Base-by-base conservation (phyloP, 1,284 basidiomycete genomes). In the Naganishia sp. region DNA sequence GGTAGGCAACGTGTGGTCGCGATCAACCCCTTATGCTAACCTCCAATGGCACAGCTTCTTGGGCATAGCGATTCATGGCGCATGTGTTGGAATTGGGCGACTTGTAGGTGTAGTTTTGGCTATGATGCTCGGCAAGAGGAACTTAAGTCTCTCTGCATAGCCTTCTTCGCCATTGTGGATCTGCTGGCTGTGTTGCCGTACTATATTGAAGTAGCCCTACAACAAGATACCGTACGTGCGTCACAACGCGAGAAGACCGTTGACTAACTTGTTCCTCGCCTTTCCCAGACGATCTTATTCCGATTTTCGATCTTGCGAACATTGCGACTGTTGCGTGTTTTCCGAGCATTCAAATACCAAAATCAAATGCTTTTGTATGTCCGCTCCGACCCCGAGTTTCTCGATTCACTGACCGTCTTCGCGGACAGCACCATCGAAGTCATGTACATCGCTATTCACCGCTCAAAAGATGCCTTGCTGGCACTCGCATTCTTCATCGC, bases 401-500 rank as follows among this genome's bases (percentile, higher is more conserved):
- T 53, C 41, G 10, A 23, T 11, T 17, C 17, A 25, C 45, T 31
- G 39, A 67, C 50, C 28, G 3, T 42, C 32, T 23, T 35, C 32
- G 18, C 13, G 51, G 52, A 13, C 69, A 90, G 87, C 62, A 94
- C 92, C 0, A 94, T 94, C 67, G 90, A 94, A 81, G 90, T 94
- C 71, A 94, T 94, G 91, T 92, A 89, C 75, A 84, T 94, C 42
- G 88, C 90, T n/a, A 87, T 93, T 47, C 84, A 88, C 62, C 83
- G 90, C 67, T 92, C 90, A 0, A 88, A 90, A 74, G 90, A 94
- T 71, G 91, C 91, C 0, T 82, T 94, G 0, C 83, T 92, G 9
- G 91, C 92, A 0, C 85, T 94, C 45, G 85, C 86, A 2, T 94
- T 94, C 79, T 94, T 94, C 78, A 88, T 94, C n/a, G 77, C 87